A percentile compares a stretch with the other conserved stretches of the same genome.
phyloP scores from a whole-genome alignment of 805 yeast genomes.

The Priceomyces melissophilus region DNA sequence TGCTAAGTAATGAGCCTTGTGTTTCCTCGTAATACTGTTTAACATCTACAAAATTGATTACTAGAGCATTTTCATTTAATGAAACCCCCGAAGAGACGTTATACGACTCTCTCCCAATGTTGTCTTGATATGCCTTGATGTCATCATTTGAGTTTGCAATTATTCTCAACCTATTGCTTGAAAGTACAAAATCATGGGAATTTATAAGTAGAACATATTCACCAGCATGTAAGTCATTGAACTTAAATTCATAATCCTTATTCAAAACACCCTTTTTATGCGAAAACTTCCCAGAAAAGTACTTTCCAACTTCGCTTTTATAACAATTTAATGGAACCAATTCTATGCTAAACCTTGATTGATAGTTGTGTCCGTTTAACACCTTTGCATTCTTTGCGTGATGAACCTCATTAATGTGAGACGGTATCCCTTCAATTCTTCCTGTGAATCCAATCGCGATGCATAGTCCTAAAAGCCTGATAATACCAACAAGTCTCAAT shows the following conservation, averaged over 20 bases:
- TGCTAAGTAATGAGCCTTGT: slow-evolving; percentile 25
- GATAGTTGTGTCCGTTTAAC: slow-evolving; percentile 35
- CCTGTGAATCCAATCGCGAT: slow-evolving; percentile 19
- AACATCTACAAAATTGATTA: slow-evolving; percentile 14
- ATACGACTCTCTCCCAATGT: slow-evolving; percentile 12
- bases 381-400: slow-evolving; percentile 12
- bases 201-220: slow-evolving; percentile 30
- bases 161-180: slow-evolving; percentile 22
- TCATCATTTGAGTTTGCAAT: slow-evolving; percentile 19
- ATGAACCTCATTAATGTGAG: slow-evolving; percentile 13
- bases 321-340: slow-evolving; percentile 10
- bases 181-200: slow-evolving; percentile 35
- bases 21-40: slow-evolving; percentile 35
- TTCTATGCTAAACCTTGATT: slow-evolving; percentile 25
- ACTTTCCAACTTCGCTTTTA: neutral
- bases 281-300: neutral
- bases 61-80: slow-evolving; percentile 18
- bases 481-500: neutral
- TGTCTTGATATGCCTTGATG: slow-evolving; percentile 19
- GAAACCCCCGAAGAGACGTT: slow-evolving; percentile 16
- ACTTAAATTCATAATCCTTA: slow-evolving; percentile 23
- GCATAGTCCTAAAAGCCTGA: slow-evolving; percentile 1
- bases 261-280: slow-evolving; percentile 16
- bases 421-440: slow-evolving; percentile 25
- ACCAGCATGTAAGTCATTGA: slow-evolving; percentile 23